phyloP scores from a whole-genome alignment of 2,329 filamentous ascomycete genomes.

The Amphichorda felina region DNA sequence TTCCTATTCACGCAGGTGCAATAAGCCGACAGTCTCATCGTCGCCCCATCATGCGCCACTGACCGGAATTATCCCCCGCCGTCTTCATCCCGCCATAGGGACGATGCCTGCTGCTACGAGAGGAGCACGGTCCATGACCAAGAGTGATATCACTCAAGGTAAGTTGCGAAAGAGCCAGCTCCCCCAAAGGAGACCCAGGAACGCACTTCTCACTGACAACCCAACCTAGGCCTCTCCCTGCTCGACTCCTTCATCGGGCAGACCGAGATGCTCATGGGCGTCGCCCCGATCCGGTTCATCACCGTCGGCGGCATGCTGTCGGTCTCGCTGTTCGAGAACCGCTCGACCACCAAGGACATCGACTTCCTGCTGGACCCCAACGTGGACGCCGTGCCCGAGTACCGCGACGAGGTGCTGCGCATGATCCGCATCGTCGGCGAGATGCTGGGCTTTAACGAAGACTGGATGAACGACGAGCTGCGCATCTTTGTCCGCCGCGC shows the following conservation, averaged over 20 bases:
- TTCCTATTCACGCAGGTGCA: too few relatives aligned
- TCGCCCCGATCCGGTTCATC: constrained; percentile 13
- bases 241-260: constrained; percentile 9
- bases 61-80: too few relatives aligned
- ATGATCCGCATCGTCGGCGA: constrained; percentile 6
- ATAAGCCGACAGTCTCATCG: too few relatives aligned
- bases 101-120: too few relatives aligned
- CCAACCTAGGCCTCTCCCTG: not conserved
- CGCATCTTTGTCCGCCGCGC: constrained; percentile 6
- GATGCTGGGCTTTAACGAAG: not conserved
- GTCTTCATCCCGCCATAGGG: too few relatives aligned
- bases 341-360: constrained; percentile 8
- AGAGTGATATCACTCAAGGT: too few relatives aligned
- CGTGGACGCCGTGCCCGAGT: constrained; percentile 9
- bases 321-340: constrained; percentile 8
- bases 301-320: constrained; percentile 9
- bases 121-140: too few relatives aligned
- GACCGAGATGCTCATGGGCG: constrained; percentile 9
- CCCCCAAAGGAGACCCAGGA: too few relatives aligned
- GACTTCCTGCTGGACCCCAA: constrained; percentile 11
- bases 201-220: too few relatives aligned
- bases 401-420: constrained; percentile 7
- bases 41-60: too few relatives aligned
- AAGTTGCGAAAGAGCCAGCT: too few relatives aligned
- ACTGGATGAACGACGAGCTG: constrained; percentile 12